phyloP scores from a whole-genome alignment of 192 early-diverging fungal species.

The Cladochytrium replicatum region DNA sequence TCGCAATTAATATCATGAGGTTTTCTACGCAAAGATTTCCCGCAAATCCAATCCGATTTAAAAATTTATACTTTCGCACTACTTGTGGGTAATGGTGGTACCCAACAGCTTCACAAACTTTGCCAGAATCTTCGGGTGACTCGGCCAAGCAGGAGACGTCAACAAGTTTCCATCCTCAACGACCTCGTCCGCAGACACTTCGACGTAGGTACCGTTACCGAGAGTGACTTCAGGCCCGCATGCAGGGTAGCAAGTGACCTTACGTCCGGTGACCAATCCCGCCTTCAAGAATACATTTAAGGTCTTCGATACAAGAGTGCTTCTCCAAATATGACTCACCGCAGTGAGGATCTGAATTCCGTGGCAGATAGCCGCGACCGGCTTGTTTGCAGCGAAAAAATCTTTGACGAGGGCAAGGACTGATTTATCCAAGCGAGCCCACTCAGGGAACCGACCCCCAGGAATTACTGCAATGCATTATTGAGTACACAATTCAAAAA shows the following conservation, averaged over 20 bases:
- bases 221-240: constrained; percentile 7
- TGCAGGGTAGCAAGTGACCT: constrained; percentile 11
- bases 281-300: no score
- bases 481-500: background rate
- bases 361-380: constrained; percentile 47
- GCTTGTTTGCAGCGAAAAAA: constrained; percentile 37
- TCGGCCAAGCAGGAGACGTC: constrained; percentile 14
- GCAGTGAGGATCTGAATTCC: constrained; percentile 37
- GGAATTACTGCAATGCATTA: constrained; percentile 22
- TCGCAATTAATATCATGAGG: no score
- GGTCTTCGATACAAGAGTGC: no score
- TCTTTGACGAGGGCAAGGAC: constrained; percentile 35
- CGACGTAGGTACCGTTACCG: background rate
- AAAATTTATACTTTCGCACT: no score
- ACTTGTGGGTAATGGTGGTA: no score
- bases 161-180: constrained; percentile 10
- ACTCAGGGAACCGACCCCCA: constrained; percentile 45
- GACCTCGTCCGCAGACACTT: constrained; percentile 3
- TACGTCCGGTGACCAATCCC: background rate
- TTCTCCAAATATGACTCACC: no score
- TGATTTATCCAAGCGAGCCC: constrained; percentile 35
- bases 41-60: no score
- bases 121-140: constrained; percentile 8
- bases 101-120: constrained; percentile 14
- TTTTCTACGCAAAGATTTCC: no score